These are phyloP conservation scores for Eucalyptus fibrosa DNA, from an alignment of 345 rosid genomes.

Conservation along the genomic window DNA sequence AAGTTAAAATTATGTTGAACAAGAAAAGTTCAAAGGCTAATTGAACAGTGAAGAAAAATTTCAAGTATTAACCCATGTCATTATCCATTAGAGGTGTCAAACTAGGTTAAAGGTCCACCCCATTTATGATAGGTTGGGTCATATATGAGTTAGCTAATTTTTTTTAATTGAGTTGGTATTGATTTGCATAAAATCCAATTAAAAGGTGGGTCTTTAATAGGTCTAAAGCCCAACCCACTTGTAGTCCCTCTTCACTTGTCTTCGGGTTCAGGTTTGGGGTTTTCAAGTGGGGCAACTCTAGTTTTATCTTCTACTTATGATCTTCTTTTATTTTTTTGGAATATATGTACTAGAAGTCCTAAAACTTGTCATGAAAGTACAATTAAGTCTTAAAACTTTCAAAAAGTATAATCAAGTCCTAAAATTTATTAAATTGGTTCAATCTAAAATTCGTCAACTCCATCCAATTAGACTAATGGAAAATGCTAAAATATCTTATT, in stretches of 20 bases:
- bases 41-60: neutral
- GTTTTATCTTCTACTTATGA: neutral
- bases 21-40: neutral
- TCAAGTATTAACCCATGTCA: neutral
- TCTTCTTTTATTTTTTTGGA: neutral
- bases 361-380: fast-evolving
- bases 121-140: neutral
- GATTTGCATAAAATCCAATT: too few species aligned
- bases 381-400: too few species aligned
- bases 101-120: neutral
- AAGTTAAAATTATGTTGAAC: neutral
- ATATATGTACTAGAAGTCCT: too few species aligned
- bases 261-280: neutral
- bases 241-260: neutral
- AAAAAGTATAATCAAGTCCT: too few species aligned
- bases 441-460: neutral
- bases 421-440: neutral
- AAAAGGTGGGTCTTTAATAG: too few species aligned
- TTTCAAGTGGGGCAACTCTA: neutral
- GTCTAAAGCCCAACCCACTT: neutral
- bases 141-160: neutral
- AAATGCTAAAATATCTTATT: neutral
- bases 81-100: neutral
- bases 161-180: neutral
- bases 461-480: fast-evolving